Base-by-base conservation (phyloP, 805 yeast genomes). In the Myxozyma udenii region DNA sequence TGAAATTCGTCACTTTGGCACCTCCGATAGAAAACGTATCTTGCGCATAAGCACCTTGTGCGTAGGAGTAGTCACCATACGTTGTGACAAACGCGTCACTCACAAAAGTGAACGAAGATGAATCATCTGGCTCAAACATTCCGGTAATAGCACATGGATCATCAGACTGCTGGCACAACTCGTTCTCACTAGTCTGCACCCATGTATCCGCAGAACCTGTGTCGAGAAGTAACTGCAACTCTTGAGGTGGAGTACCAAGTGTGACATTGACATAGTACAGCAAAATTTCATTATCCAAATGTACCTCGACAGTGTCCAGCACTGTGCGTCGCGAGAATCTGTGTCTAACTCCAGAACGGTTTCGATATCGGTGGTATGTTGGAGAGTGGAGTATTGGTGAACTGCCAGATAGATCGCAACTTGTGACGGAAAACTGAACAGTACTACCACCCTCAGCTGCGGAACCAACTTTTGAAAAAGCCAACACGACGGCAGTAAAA, bases 151-250 rank as follows among this genome's bases (percentile, higher is more conserved):
- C 44, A 40, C 69, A 65, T 21, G 53, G 47, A 24, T 57, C 47
- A 19, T 23, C n/a, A n/a, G 44, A 21, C 30, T 54, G 37, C 16
- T 45, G 38, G 61, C 57, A 53, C 68, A 68, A 51, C 36, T 2
- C 14, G 38, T 44, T 44, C 18, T 49, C 42, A 22, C 36, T 44
- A 16, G 52, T 33, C 40, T 51, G 48, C 36, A 84, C 78, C 87
- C 87, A 84, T 42, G 84, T 64, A 63, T 85, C 91, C 1, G 85
- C 75, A 0, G 89, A 83, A 1, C 91, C 93, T 2, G 91, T 85
- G 64, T 85, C 93, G 19, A 85, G 67, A 42, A 79, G 66, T 7
- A 83, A 79, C 1, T 69, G 69, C 4, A 84, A 70, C 2, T 68
- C 62, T 58, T 83, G 83, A 1, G 68, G 60, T 2, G 79, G 74